Evolutionary conservation across 352 stramenopile species (phyloP).

Genomic region (Pythium utonaiense): DNA sequence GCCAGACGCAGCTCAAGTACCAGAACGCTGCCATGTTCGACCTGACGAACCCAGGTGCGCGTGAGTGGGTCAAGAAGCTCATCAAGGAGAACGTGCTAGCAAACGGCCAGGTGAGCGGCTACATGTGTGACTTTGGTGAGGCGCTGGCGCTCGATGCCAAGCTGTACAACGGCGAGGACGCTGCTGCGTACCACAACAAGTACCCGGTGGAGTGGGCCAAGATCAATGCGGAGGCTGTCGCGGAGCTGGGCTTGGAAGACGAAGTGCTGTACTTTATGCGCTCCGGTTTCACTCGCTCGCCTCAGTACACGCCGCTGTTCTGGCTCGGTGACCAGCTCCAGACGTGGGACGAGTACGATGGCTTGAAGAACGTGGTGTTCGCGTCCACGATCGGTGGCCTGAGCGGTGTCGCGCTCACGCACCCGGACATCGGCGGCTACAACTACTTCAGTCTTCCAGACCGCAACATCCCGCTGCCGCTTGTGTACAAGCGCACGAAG

Average conservation of each 20-base stretch:
- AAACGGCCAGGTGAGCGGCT: constrained; percentile 8
- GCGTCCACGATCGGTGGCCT: constrained; percentile 10
- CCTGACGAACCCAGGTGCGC: constrained; percentile 11
- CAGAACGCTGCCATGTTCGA: constrained; percentile 16
- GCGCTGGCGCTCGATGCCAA: constrained; percentile 2
- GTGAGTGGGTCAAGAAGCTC: constrained; percentile 16
- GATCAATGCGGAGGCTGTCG: constrained; percentile 11
- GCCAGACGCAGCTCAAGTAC: constrained; percentile 10
- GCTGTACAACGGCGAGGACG: constrained; percentile 6
- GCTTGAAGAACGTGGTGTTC: constrained; percentile 16
- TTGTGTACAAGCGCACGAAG: constrained; percentile 6
- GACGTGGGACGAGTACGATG: constrained; percentile 16
- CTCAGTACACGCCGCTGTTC: constrained; percentile 16
- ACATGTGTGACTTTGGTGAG: constrained; percentile 19
- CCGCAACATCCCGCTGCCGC: background rate
- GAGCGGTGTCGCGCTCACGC: constrained; percentile 13
- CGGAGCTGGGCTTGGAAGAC: constrained; percentile 9
- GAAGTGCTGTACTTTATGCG: constrained; percentile 16
- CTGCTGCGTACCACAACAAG: constrained; percentile 10
- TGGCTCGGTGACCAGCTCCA: constrained; percentile 16
- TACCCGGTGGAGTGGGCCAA: constrained; percentile 18
- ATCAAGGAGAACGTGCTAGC: constrained; percentile 13
- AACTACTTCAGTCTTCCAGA: constrained; percentile 12
- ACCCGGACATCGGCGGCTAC: constrained; percentile 18
- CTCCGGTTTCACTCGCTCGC: constrained; percentile 13